Conservation (phyloP, 2,329 filamentous ascomycete genomes). For the Colletotrichum paranaense region DNA sequence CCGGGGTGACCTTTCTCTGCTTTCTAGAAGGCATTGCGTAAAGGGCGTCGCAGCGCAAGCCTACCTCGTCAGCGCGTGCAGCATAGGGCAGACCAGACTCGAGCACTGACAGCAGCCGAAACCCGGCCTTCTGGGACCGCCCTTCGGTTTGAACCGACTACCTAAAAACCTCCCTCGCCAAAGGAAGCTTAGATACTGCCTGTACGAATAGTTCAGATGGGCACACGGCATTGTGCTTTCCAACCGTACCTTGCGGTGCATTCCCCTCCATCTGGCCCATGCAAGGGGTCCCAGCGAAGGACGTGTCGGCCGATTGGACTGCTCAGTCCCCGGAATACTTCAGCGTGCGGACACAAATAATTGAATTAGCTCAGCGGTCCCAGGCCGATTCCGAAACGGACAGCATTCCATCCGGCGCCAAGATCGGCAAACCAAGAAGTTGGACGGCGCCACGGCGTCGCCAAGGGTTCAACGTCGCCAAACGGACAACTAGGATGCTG, state of each 20-base stretch:
- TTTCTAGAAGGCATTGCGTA: neutral
- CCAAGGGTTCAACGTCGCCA: conserved; percentile 23
- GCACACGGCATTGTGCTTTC: neutral
- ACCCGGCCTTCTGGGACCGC: conserved; percentile 12
- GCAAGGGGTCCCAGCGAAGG: conserved; percentile 3
- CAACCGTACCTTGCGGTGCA: neutral
- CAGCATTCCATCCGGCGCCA: conserved; percentile 26
- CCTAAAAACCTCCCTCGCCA: neutral
- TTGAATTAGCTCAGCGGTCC: neutral
- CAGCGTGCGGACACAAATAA: neutral
- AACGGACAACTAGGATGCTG: conserved; percentile 7
- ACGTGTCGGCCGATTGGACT: neutral
- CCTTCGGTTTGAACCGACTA: conserved; percentile 23
- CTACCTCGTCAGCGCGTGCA: conserved; percentile 5
- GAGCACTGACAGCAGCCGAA: conserved; percentile 9
- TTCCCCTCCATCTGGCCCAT: conserved; percentile 1
- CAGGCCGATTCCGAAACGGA: conserved; percentile 21
- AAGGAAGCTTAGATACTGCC: conserved; percentile 18
- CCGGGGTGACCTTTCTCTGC: conserved; percentile 17
- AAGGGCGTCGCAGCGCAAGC: neutral
- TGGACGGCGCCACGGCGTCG: conserved; percentile 25
- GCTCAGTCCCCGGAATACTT: neutral
- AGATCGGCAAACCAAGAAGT: conserved; percentile 29
- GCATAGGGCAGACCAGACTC: neutral
- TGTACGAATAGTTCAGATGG: conserved; percentile 20